These are phyloP conservation scores for Detonula confervacea DNA, from an alignment of 352 stramenopile genomes.

Conservation along the genomic window DNA sequence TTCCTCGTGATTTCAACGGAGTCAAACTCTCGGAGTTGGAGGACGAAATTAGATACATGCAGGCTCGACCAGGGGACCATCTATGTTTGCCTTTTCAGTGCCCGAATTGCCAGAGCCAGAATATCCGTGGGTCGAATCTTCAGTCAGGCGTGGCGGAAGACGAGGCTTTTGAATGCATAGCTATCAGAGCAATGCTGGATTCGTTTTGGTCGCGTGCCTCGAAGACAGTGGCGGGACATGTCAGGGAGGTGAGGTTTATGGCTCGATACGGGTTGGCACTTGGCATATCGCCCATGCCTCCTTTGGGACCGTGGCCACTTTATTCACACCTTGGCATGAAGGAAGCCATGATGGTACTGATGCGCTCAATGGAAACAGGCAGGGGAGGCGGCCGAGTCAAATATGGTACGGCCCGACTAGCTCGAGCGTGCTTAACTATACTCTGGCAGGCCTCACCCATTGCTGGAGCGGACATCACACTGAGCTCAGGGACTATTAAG, in stretches of 20 bases:
- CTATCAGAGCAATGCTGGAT: constrained; percentile 13
- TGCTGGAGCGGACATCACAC: constrained; percentile 2
- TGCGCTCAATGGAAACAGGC: constrained; percentile 10
- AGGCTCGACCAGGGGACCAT: constrained; percentile 22
- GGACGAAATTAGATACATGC: constrained; percentile 4
- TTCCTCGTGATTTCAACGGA: constrained; percentile 16
- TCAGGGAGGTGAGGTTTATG: constrained; percentile 9
- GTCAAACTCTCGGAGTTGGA: constrained; percentile 1
- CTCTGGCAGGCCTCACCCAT: constrained; percentile 14
- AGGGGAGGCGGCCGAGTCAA: neutral
- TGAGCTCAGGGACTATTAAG: constrained; percentile 5
- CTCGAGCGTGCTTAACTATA: constrained; percentile 2
- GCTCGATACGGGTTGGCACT: constrained; percentile 1
- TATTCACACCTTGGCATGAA: constrained; percentile 14
- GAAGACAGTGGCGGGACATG: constrained; percentile 13
- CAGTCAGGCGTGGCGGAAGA: neutral
- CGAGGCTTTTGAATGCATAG: constrained; percentile 14
- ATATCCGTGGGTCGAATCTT: constrained; percentile 21
- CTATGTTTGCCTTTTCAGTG: constrained; percentile 13
- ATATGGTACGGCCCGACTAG: constrained; percentile 14
- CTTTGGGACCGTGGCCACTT: neutral
- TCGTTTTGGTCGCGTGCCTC: constrained; percentile 18
- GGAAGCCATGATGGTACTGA: constrained; percentile 15
- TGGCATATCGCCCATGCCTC: neutral
- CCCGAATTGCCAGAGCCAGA: constrained; percentile 26